Conservation (phyloP, 225 moss, liverwort and hornwort species). For the Ulota crispa region DNA sequence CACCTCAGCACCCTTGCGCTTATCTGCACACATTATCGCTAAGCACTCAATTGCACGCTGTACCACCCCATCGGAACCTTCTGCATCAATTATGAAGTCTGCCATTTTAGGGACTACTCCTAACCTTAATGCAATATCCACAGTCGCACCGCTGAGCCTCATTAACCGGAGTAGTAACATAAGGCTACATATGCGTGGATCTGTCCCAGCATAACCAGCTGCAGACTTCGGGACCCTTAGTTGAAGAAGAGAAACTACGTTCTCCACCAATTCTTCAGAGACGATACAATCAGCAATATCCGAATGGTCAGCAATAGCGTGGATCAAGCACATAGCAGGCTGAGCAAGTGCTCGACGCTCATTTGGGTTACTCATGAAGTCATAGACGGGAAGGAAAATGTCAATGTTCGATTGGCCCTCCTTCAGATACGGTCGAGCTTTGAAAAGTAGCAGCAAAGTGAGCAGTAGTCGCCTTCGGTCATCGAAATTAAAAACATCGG, state of each 20-base stretch:
- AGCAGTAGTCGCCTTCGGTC: constrained; percentile 86
- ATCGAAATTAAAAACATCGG: constrained; percentile 86
- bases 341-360: constrained; percentile 92
- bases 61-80: constrained; percentile 81
- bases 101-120: constrained; percentile 84
- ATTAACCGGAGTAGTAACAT: constrained; percentile 91
- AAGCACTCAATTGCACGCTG: constrained; percentile 92
- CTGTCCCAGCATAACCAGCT: constrained; percentile 86
- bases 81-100: constrained; percentile 78
- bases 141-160: constrained; percentile 88
- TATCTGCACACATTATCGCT: constrained; percentile 97
- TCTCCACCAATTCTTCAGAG: constrained; percentile 86
- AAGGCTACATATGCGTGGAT: constrained; percentile 91
- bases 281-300: constrained; percentile 98
- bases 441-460: constrained; percentile 83
- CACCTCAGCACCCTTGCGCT: constrained; percentile 83
- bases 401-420: constrained; percentile 94
- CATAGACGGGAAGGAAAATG: constrained; percentile 93
- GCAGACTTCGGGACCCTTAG: constrained; percentile 73
- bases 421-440: constrained; percentile 84
- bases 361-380: constrained; percentile 69
- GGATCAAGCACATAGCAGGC: constrained; percentile 94
- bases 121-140: constrained; percentile 78
- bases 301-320: constrained; percentile 83
- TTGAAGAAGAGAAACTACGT: constrained; percentile 73